Evolutionary conservation across 306 rosid species (phyloP), one percentile per base, ranked within the genome.

Genomic region (Trifolium subterraneum): DNA sequence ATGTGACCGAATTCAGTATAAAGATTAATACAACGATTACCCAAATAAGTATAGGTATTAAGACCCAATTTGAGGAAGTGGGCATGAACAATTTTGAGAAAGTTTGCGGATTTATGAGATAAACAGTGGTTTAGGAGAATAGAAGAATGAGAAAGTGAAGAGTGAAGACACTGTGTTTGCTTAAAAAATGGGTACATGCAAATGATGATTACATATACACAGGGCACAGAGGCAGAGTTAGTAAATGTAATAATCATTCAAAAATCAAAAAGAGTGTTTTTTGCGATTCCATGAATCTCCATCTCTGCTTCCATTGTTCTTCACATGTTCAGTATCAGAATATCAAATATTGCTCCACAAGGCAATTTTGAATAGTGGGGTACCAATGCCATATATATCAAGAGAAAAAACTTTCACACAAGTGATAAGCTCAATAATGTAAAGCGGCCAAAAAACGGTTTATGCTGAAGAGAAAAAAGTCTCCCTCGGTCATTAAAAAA

Each of bases 21-120:
- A 2, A 79, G 73, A 51, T 90, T 74, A 73, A 93, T 78, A 74
- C 85, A 84, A 50, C 91, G 89, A 61, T 93, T 93, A 35, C 93
- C 97, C 80, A 87, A 71, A 82, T 81, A 90, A 35, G 96, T 87
- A 63, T 85, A 84, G 71, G 66, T n/a, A 74, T 87, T 84, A 22
- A 89, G 81, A 56, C 97, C 93, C 35, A 87, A 72, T 84, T 90
- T 93, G 69, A 87, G 25, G 83, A 90, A 76, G 64, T 79, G 88
- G 80, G 93, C 90, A 81, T 93, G 97, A 42, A 86, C 44, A 54
- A 14, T 38, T 73, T 81, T 84, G 73, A 79, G 65, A 70, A 77
- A 79, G 31, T 71, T 54, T 5, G 81, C 13, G 7, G 91, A 87
- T 41, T 78, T 85, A 10, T 72, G 55, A 0, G 89, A 79, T 29